Evolutionary conservation across 192 early-diverging fungal species (phyloP), one percentile per base, ranked within the genome.

Genomic region (Neocallimastix lanati): DNA sequence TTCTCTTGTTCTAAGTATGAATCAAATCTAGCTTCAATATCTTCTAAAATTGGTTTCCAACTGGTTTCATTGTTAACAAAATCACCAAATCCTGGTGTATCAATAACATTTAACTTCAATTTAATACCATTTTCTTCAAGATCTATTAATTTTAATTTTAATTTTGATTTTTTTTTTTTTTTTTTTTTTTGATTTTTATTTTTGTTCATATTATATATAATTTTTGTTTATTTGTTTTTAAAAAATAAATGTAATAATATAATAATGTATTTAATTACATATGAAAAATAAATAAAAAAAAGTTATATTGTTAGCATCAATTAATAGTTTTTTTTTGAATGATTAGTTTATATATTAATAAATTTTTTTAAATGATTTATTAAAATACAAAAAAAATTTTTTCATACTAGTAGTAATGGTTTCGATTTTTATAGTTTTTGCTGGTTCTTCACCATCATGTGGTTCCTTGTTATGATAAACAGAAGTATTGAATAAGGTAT

Each of bases 11-110:
- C 91, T 76, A 99, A 88, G 87, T 94, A 99, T 78, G 91, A 88
- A 28, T 92, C 93, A 88, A 98, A 96, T 88, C 97, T 96, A 84
- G 96, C 96, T 88, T 96, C 96, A 84, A 99, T 98, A 89, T 96
- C 95, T 87, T 97, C 96, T 84, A 96, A 91, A 80, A 99, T 94
- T 27, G 94, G 96, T 81, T 95, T 94, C 96, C 96, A 97, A 85
- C 93, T 94, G 82, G 28, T 90, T 82, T 97, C 96, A 88, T 99
- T 99, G 91, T 99, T 98, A 82, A 97, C 96, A 85, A 96, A 94
- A 88, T 99, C 97, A 81, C 94, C 96, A 81, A 94, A 99, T 40
- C 97, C 97, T 50, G 97, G 97, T 77, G 97, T 99, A 83, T 99
- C 97, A 58, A 97, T 94, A 83, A 99, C 94, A 80, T 95, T 97